Evolutionary conservation across 495 filamentous ascomycete species (phyloP).

Genomic region (Monascus purpureus): DNA sequence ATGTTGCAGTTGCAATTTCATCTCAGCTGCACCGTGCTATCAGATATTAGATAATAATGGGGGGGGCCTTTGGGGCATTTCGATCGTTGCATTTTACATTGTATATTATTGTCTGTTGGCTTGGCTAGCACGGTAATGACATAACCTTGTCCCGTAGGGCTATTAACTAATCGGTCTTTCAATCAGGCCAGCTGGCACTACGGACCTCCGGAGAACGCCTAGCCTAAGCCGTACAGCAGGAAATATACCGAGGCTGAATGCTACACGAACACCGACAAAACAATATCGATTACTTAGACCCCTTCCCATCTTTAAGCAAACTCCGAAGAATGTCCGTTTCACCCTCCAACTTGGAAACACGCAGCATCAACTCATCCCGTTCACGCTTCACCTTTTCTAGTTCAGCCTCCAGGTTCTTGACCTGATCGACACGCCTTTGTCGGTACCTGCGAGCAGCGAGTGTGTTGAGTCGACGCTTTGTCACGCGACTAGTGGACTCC

Average conservation of each 20-base stretch:
- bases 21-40: no score
- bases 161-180: no score
- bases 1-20: no score
- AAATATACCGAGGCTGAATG: not conserved
- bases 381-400: conserved; percentile 44
- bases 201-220: no score
- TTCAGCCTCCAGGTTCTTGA: conserved; percentile 47
- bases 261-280: not conserved
- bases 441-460: conserved; percentile 58
- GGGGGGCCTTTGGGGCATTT: no score
- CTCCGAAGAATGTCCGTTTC: conserved; percentile 33
- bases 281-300: not conserved
- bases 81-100: no score
- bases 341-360: conserved; percentile 48
- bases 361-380: conserved; percentile 51
- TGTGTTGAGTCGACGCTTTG: conserved; percentile 54
- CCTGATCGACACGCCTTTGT: conserved; percentile 51
- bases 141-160: no score
- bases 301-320: conserved; percentile 6
- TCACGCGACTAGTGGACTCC: conserved; percentile 14
- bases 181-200: no score
- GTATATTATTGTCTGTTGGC: no score
- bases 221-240: not conserved
- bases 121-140: no score
- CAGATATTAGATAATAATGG: no score